Base-by-base conservation (phyloP, 345 rosid species). In the Raphanus sativus region DNA sequence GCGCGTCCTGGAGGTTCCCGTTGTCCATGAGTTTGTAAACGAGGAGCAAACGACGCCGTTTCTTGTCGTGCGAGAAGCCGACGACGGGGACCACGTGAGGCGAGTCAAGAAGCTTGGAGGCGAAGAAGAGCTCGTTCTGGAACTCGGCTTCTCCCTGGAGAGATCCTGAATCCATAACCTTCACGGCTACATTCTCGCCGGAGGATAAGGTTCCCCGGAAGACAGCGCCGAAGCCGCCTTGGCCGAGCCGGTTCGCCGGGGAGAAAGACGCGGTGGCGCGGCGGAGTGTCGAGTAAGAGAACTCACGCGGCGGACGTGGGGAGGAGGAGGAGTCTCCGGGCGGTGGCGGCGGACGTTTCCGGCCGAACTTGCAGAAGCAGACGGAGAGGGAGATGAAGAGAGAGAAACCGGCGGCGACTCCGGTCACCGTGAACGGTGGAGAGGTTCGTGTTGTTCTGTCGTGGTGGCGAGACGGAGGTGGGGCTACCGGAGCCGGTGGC, bases 131-230 rank as follows among this genome's bases (percentile, higher is more conserved):
- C 88, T 95, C 99, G 85, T 95, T 95, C 40, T 95, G 92, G 77
- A 95, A 95, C 86, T 95, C 99, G 0, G 96, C 83, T 84, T 95
- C 99, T 3, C 97, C 97, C 63, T 95, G 99, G 17, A 95, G 87
- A 32, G 99, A 92, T 38, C 92, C 94, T 7, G 90, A 86, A 81
- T 92, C 99, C 98, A 95, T 92, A 40, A 91, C 89, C 79, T 95
- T 95, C 58, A 95, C 94, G 63, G 99, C 99, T 15, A 92, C 83
- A 13, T 80, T 67, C 48, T 73, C 26, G 1, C 76, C 75, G 26
- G 55, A 17, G 30, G 81, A 84, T 9, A 88, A 80, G 9, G 87
- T 80, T 11, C 89, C 96, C 4, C 90, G 85, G 77, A 80, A 95
- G 4, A 95, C 98, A 25, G 86, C 89, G 34, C 99, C 97, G 45